phyloP scores from a whole-genome alignment of 2,329 filamentous ascomycete genomes.

The Neurospora crassa region DNA sequence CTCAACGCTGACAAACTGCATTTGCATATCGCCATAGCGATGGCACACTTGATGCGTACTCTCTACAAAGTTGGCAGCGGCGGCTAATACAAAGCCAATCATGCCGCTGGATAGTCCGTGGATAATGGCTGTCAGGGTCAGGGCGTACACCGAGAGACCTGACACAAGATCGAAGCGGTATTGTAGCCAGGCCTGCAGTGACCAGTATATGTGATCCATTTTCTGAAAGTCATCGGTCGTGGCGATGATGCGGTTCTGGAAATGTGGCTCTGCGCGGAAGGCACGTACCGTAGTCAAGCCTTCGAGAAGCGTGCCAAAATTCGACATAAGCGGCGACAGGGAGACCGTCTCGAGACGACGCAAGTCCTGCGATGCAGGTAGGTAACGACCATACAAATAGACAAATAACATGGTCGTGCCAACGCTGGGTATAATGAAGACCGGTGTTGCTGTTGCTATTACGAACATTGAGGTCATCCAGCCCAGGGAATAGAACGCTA shows the following conservation, averaged over 20 bases:
- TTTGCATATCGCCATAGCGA: slow-evolving; percentile 75
- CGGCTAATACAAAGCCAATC: slow-evolving; percentile 73
- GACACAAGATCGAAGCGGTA: slow-evolving; percentile 69
- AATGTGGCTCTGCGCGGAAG: slow-evolving; percentile 67
- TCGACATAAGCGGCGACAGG: slow-evolving; percentile 79
- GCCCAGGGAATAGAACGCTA: slow-evolving; percentile 60
- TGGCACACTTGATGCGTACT: slow-evolving; percentile 67
- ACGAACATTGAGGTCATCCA: slow-evolving; percentile 67
- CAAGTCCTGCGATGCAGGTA: slow-evolving; percentile 75
- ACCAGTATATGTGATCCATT: slow-evolving; percentile 96
- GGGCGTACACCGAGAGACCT: slow-evolving; percentile 59
- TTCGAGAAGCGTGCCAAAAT: slow-evolving; percentile 80
- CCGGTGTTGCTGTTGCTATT: slow-evolving; percentile 68
- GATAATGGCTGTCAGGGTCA: slow-evolving; percentile 67
- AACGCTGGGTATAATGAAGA: slow-evolving; percentile 65
- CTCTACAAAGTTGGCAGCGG: slow-evolving; percentile 58
- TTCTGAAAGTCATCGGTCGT: slow-evolving; percentile 86
- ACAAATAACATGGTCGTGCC: slow-evolving; percentile 60
- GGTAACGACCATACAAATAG: slow-evolving; percentile 63
- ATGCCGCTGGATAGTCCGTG: slow-evolving; percentile 67
- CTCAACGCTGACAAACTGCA: slow-evolving; percentile 88
- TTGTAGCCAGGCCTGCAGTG: slow-evolving; percentile 73
- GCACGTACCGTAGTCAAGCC: slow-evolving; percentile 81
- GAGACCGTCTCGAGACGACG: slow-evolving; percentile 84
- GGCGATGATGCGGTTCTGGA: slow-evolving; percentile 68